Percentiles rank a stretch among this genome's conserved stretches.
phyloP scores from a whole-genome alignment of 108 stramenopile genomes.

The Nitzschia sp. region DNA sequence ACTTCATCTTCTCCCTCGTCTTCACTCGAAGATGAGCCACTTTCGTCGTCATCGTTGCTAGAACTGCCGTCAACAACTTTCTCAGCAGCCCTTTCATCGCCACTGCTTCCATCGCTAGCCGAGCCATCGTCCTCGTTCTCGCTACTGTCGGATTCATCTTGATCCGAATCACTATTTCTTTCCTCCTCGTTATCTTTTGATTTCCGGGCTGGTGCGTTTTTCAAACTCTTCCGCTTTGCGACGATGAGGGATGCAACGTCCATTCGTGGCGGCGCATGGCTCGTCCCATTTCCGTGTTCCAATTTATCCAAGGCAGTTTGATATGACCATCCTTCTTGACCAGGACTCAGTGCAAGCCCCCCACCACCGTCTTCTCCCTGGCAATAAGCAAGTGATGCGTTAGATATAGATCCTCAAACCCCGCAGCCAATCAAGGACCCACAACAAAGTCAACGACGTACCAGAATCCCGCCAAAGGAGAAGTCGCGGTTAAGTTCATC shows the following conservation, averaged over 20 bases:
- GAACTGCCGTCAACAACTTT: constrained; percentile 24
- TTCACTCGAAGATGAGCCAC: constrained; percentile 4
- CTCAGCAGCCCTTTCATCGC: constrained; percentile 13
- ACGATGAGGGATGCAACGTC: constrained; percentile 78
- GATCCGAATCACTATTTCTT: constrained; percentile 9
- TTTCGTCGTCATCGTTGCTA: constrained; percentile 36
- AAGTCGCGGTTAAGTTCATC: constrained; percentile 65
- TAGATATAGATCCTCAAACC: background rate
- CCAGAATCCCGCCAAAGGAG: constrained; percentile 80
- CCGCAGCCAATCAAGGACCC: background rate
- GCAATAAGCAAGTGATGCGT: constrained; percentile 2
- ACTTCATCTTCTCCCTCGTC: constrained; percentile 49
- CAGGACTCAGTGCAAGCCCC: constrained; percentile 24
- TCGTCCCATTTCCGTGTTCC: constrained; percentile 36
- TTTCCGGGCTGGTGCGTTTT: constrained; percentile 10
- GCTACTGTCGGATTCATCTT: constrained; percentile 13
- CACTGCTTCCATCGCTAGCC: constrained; percentile 35
- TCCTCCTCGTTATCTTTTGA: background rate
- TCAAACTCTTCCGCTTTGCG: constrained; percentile 67
- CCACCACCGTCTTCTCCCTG: constrained; percentile 81
- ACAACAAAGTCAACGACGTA: constrained; percentile 28
- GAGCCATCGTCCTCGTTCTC: constrained; percentile 27
- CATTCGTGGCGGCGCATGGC: constrained; percentile 52
- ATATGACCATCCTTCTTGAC: constrained; percentile 77
- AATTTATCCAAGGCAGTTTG: constrained; percentile 73